Conservation (phyloP, 2,329 filamentous ascomycete species). For the Monosporascus cannonballus region DNA sequence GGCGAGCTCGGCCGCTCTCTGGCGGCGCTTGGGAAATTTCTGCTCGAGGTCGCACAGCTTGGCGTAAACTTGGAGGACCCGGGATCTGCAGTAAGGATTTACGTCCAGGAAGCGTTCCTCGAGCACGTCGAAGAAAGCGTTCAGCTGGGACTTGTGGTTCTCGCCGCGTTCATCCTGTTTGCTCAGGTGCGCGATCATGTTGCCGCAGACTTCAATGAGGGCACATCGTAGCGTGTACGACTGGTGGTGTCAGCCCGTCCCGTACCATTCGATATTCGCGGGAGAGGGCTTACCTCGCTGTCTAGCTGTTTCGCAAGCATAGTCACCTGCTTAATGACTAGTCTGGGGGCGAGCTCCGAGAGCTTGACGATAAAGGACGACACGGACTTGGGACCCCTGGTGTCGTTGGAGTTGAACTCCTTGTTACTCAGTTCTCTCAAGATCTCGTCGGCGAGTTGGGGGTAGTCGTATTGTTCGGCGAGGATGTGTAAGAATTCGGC, state of each 20-base stretch:
- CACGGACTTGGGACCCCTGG: slow-evolving; percentile 90
- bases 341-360: slow-evolving; percentile 81
- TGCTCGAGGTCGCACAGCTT: slow-evolving; percentile 91
- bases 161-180: slow-evolving; percentile 87
- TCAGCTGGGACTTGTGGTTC: slow-evolving; percentile 90
- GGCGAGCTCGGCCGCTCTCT: slow-evolving; percentile 81
- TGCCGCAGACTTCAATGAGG: slow-evolving; percentile 94
- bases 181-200: slow-evolving; percentile 85
- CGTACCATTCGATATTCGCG: background rate
- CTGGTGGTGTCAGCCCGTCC: slow-evolving; percentile 28
- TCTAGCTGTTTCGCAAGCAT: slow-evolving; percentile 90
- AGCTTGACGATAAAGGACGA: slow-evolving; percentile 90
- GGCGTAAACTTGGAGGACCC: slow-evolving; percentile 88
- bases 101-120: slow-evolving; percentile 95
- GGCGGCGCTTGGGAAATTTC: slow-evolving; percentile 88
- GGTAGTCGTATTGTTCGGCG: slow-evolving; percentile 95
- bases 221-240: slow-evolving; percentile 92
- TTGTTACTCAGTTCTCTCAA: slow-evolving; percentile 92
- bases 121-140: slow-evolving; percentile 93
- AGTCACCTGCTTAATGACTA: slow-evolving; percentile 97
- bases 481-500: slow-evolving; percentile 96
- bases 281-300: slow-evolving; percentile 60
- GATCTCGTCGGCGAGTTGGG: slow-evolving; percentile 89
- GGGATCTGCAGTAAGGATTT: slow-evolving; percentile 91
- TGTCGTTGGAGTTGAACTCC: slow-evolving; percentile 96